Evolutionary conservation across 768 basidiomycete species (phyloP), one percentile per base, ranked within the genome.

Genomic region (Crepidotus variabilis): DNA sequence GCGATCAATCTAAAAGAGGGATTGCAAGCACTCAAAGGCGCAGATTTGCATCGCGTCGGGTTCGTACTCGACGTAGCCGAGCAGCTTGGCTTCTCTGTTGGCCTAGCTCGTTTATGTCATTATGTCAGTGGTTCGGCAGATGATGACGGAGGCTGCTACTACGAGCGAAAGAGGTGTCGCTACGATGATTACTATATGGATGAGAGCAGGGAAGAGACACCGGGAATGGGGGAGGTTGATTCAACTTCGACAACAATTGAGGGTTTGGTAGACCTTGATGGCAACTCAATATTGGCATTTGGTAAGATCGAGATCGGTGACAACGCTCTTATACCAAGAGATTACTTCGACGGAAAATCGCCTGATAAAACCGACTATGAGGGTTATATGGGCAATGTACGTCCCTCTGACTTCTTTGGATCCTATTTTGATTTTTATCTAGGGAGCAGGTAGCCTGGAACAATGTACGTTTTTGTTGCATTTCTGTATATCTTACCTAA

Each of bases 341-440:
- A 74, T 47, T 62, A 69, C 0, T 76, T 78, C 57, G 67, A 75
- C 22, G 69, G 60, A 22, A 51, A 24, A 3, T 51, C 56, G 10
- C 75, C 75, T 3, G 72, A 77, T 54, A 62, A 72, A 1, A 61
- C 63, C 16, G 67, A 76, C 1, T 77, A 75, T 45, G 74, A 75
- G 50, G 73, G 74, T 23, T 78, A 77, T 59, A 67, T 68, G 62
- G 75, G 72, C n/a, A 76, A 77, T 61, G 78, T 77, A 55, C 45
- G 60, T 57, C 62, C 13, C 14, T 54, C 7, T 14, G 43, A 24
- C 46, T 46, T 39, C 14, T 52, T n/a, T 9, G 35, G 6, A 24
- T 21, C 50, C 43, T 5, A 53, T 51, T 60, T 28, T 50, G 47
- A 24, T 51, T 18, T 11, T 52, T 8, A 28, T 8, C 46, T 56